Conservation (phyloP, 352 stramenopile species). For the Globisporangium irregulare region DNA sequence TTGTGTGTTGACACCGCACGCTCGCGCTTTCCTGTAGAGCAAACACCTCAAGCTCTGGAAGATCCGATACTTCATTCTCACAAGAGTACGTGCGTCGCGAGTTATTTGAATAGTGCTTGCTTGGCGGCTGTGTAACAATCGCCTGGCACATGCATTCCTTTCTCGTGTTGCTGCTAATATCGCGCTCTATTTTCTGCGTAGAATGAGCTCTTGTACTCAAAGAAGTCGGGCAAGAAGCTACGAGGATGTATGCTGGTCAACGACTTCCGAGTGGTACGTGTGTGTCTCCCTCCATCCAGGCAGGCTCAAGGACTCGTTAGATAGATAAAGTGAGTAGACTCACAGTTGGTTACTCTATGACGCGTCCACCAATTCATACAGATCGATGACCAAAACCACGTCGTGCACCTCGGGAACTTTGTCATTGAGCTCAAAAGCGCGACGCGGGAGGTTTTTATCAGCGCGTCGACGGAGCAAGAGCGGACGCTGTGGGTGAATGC, state of each 20-base stretch:
- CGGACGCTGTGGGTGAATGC: conserved; percentile 55
- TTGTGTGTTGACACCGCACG: not conserved
- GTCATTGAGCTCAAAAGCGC: conserved; percentile 70
- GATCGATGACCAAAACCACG: conserved; percentile 80
- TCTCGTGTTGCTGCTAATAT: not conserved
- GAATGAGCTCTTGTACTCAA: conserved; percentile 76
- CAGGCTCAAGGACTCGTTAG: not conserved
- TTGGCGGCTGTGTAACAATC: not conserved
- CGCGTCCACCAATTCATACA: conserved; percentile 14
- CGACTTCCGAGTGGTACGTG: conserved; percentile 62
- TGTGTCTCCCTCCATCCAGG: not conserved
- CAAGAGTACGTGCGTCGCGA: conserved; percentile 36
- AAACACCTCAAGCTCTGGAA: conserved; percentile 86
- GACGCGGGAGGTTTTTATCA: conserved; percentile 56
- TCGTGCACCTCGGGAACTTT: conserved; percentile 70
- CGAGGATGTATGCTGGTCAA: conserved; percentile 42
- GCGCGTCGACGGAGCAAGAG: conserved; percentile 74
- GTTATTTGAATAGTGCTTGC: not conserved
- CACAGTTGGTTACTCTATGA: not conserved
- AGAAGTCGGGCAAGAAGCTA: conserved; percentile 79
- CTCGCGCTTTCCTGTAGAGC: conserved; percentile 38
- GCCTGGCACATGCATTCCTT: not conserved
- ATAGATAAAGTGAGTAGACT: not conserved
- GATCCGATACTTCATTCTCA: conserved; percentile 83
- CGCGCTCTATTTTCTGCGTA: conserved; percentile 15